Evolutionary conservation across 1,139 yeast species (phyloP), one percentile per base, ranked within the genome.

Genomic region (Geotrichum fermentans): DNA sequence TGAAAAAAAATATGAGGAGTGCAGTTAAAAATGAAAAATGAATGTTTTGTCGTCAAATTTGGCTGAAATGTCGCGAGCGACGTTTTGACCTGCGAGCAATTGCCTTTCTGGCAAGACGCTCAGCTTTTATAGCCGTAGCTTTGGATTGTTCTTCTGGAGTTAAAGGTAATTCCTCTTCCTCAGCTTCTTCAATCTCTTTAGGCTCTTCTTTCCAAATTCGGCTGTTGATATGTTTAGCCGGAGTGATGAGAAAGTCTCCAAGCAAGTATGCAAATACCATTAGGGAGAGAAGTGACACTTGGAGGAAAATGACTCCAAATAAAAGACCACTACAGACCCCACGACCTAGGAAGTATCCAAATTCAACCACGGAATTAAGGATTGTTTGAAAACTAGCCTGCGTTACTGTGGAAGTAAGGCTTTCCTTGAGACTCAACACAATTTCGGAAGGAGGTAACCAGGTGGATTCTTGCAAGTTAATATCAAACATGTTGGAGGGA

Each of bases 231-330:
- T 24, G 17, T n/a, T 35, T 34, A n/a, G 22, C 16, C 11, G 47
- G 47, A 8, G 39, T 14, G n/a, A 38, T 28, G 11, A 61, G 17
- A 2, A 52, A 37, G 42, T 61, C 64, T 10, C 66, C 66, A n/a
- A 62, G 43, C n/a, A 59, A 52, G 43, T 56, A 61, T n/a, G 56
- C 59, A 17, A 58, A 14, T 3, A 60, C 57, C 63, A 62, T 59
- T 13, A 61, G 40, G 7, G 58, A 51, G 10, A 62, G 50, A 21
- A 62, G 52, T 10, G 54, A 33, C 20, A 61, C 54, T 43, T 62
- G 65, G 11, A 61, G 37, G 32, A 52, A 50, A 8, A 61, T 48
- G 14, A 62, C 56, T 18, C 51, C 32, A 17, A 59, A 53, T 2
- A 61, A 56, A 4, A 57, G 45, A 1, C 56, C 45, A 10, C 59